These are phyloP conservation scores for Lactarius evosmus DNA, from an alignment of 768 basidiomycete genomes.

Conservation along the genomic window DNA sequence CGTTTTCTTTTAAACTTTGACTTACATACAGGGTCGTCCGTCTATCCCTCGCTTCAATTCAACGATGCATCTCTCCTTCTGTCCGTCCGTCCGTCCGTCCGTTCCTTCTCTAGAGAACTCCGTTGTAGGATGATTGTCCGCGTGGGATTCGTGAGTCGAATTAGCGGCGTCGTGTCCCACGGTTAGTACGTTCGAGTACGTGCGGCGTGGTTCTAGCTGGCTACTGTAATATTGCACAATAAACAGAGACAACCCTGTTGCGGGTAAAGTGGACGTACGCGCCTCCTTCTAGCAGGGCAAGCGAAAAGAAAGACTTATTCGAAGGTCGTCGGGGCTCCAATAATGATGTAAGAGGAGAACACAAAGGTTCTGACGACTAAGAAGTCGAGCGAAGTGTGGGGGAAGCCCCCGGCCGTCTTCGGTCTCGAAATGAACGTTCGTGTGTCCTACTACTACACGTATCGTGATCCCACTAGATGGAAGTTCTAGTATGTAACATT, in stretches of 20 bases:
- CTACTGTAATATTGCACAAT: neutral
- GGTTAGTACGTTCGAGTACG: neutral
- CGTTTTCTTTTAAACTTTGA: neutral
- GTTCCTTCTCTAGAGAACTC: neutral
- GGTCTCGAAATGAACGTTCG: no score
- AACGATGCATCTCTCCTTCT: neutral
- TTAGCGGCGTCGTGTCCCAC: neutral
- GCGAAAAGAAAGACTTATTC: neutral
- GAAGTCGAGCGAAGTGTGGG: neutral
- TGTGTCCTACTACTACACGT: no score
- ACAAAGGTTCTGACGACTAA: neutral
- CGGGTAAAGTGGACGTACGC: neutral
- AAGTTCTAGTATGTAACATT: neutral
- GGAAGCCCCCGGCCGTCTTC: no score
- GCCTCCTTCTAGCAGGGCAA: neutral
- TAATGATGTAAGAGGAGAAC: neutral
- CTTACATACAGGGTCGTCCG: neutral
- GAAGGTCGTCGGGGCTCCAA: neutral
- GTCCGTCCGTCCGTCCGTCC: neutral
- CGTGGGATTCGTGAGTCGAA: neutral
- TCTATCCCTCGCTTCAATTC: neutral
- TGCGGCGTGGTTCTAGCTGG: neutral
- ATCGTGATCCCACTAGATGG: neutral
- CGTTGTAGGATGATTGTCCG: neutral
- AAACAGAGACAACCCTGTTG: neutral